These are phyloP conservation scores for Meira nashicola DNA, from an alignment of 1,284 basidiomycete species.

Conservation along the genomic window DNA sequence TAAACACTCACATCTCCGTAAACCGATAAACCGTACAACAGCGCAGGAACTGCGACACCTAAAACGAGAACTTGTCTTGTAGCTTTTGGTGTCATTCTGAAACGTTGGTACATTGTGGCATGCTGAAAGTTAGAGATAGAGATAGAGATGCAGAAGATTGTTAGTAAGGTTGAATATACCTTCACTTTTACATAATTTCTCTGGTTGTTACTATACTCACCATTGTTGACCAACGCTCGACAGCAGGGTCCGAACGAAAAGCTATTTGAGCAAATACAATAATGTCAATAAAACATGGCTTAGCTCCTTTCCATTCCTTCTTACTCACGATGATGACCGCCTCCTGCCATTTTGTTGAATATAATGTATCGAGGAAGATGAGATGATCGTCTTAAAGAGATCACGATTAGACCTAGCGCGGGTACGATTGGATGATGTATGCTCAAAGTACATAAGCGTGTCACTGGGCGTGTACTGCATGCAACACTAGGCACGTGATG, in stretches of 20 bases:
- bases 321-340: slow-evolving; percentile 10
- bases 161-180: too few species aligned
- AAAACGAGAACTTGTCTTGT: slow-evolving; percentile 2
- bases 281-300: background rate
- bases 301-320: background rate
- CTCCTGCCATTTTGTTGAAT: slow-evolving; percentile 8
- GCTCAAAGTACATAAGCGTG: too few species aligned
- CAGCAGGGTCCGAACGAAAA: slow-evolving; percentile 10
- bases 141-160: background rate
- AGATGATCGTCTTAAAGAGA: too few species aligned
- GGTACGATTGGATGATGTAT: too few species aligned
- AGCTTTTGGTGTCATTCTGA: slow-evolving; percentile 7
- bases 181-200: too few species aligned
- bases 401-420: too few species aligned
- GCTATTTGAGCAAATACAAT: background rate
- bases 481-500: too few species aligned
- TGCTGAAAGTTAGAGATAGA: background rate
- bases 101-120: slow-evolving; percentile 11
- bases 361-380: too few species aligned
- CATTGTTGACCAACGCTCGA: slow-evolving; percentile 14
- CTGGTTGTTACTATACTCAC: background rate
- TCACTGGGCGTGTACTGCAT: too few species aligned
- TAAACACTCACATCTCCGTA: slow-evolving; percentile 6
- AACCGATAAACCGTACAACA: background rate
- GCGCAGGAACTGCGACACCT: background rate